Percentiles rank a stretch among this genome's conserved stretches.
Evolutionary conservation across 1,284 basidiomycete species (phyloP).

Genomic region (Phylloporus sp.): DNA sequence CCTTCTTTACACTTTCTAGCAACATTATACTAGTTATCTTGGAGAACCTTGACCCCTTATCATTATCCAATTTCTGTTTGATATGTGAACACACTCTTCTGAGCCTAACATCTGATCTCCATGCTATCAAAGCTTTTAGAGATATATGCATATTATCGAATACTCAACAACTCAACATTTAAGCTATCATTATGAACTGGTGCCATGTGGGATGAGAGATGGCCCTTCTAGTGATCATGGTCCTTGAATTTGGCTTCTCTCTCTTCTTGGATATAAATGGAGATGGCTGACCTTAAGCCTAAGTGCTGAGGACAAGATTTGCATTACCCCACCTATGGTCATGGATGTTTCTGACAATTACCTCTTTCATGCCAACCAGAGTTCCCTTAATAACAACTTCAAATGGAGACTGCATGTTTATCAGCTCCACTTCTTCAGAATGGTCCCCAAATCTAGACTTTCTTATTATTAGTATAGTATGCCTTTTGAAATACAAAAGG

Average conservation of each 20-base stretch:
- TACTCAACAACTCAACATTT: slow-evolving; percentile 53
- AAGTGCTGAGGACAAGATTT: slow-evolving; percentile 52
- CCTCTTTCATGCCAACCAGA: slow-evolving; percentile 53
- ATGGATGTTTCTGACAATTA: slow-evolving; percentile 54
- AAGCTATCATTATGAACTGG: slow-evolving; percentile 58
- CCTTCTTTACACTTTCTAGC: slow-evolving; percentile 52
- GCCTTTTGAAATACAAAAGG: slow-evolving; percentile 49
- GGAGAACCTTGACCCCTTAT: slow-evolving; percentile 54
- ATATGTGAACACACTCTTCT: slow-evolving; percentile 32
- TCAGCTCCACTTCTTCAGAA: slow-evolving; percentile 58
- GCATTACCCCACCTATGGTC: slow-evolving; percentile 46
- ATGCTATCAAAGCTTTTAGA: slow-evolving; percentile 47
- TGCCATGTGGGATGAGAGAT: slow-evolving; percentile 56
- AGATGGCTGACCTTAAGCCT: slow-evolving; percentile 58
- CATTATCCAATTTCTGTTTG: slow-evolving; percentile 55
- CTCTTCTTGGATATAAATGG: slow-evolving; percentile 51
- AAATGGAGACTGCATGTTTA: slow-evolving; percentile 50
- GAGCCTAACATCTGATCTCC: slow-evolving; percentile 6
- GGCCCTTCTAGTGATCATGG: slow-evolving; percentile 46
- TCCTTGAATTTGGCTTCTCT: slow-evolving; percentile 48
- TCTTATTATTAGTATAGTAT: slow-evolving; percentile 53
- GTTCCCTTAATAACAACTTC: slow-evolving; percentile 40
- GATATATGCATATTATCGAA: slow-evolving; percentile 47
- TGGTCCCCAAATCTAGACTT: slow-evolving; percentile 47
- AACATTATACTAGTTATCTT: slow-evolving; percentile 58